Evolutionary conservation across 345 rosid species (phyloP).

Genomic region (Linum trigynum): DNA sequence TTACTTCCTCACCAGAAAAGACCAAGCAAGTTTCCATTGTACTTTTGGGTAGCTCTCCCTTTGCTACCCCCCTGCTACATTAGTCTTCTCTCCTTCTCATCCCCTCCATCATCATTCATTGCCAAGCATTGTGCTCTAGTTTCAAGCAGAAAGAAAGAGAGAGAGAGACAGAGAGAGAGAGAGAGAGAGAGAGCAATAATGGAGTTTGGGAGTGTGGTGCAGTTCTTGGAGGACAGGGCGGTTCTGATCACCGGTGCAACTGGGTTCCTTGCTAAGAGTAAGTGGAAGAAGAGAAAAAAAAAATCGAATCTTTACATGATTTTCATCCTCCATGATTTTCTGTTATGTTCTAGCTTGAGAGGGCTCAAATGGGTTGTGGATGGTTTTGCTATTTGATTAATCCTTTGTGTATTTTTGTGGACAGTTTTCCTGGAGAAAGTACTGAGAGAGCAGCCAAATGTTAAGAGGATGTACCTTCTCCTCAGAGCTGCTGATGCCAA

Average conservation of each 20-base stretch:
- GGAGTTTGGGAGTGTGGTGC: conserved; percentile 23
- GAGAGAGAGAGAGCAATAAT: neutral
- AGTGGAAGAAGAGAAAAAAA: neutral
- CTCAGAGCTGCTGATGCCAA: conserved; percentile 63
- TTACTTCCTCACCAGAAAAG: no score
- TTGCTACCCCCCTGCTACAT: no score
- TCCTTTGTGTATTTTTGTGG: neutral
- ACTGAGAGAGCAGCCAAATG: conserved; percentile 68
- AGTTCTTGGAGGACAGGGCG: conserved; percentile 28
- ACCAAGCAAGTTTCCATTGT: no score
- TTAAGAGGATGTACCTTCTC: conserved; percentile 69
- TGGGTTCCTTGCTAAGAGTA: conserved; percentile 39
- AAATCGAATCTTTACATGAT: no score
- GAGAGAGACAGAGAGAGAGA: neutral
- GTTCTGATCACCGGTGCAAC: conserved; percentile 39
- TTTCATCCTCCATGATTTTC: no score
- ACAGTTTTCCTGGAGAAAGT: conserved; percentile 79
- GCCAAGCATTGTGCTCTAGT: no score
- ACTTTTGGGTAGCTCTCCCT: no score
- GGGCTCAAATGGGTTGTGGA: no score
- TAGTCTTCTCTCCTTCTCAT: no score
- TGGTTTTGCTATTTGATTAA: no score
- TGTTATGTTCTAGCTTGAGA: no score
- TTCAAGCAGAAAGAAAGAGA: neutral
- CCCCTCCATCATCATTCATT: no score